Conservation (phyloP, 805 yeast species). For the Myxozyma sirexii region DNA sequence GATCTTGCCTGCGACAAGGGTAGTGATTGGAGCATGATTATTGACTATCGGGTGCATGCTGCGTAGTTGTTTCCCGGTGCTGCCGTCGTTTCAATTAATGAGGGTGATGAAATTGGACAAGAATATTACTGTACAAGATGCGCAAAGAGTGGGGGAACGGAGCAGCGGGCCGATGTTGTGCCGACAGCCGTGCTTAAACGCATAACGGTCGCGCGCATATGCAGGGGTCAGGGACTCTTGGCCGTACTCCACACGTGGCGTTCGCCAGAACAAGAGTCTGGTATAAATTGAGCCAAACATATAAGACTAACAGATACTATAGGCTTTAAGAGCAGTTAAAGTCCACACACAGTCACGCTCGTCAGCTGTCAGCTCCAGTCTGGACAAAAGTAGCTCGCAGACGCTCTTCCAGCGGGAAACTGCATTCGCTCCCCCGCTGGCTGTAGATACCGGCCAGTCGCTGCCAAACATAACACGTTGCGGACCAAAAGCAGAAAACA, state of each 20-base stretch:
- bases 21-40: slow-evolving; percentile 12
- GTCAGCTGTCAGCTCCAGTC: background rate
- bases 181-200: no score
- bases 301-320: no score
- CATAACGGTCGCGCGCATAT: no score
- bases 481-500: slow-evolving; percentile 42
- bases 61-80: no score
- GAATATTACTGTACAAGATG: no score
- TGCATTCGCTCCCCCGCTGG: slow-evolving; percentile 38
- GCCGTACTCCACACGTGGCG: no score
- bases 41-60: slow-evolving; percentile 9
- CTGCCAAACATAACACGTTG: slow-evolving; percentile 48
- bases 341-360: background rate
- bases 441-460: slow-evolving; percentile 51
- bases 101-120: no score
- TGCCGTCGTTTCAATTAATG: no score
- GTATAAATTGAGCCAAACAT: no score
- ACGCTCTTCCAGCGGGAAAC: slow-evolving; percentile 1
- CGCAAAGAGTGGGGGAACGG: background rate
- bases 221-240: no score
- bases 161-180: background rate
- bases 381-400: background rate
- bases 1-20: slow-evolving; percentile 48
- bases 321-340: no score
- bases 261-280: no score